Conservation (phyloP, 2,329 filamentous ascomycete genomes). For the Colletotrichum cuscutae region DNA sequence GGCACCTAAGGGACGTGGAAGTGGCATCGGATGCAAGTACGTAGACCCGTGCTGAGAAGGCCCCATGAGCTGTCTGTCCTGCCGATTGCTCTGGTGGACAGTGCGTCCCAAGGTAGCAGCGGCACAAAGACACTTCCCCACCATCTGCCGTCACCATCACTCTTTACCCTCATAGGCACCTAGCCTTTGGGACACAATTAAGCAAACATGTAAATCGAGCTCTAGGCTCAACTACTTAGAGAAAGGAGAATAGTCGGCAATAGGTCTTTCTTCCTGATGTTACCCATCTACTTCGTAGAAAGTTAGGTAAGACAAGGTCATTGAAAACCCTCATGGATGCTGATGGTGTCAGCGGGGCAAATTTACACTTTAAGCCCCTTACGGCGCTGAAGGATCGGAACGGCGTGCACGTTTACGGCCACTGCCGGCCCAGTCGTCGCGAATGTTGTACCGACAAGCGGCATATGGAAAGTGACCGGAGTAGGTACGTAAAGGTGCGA, state of each 20-base stretch:
- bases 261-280: neutral
- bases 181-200: neutral
- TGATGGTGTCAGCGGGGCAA: neutral
- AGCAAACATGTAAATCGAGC: too few relatives aligned
- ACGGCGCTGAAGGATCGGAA: neutral
- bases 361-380: neutral
- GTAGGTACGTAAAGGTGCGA: neutral
- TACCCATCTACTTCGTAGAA: too few relatives aligned
- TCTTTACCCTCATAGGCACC: neutral
- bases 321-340: neutral
- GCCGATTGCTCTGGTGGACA: neutral
- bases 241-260: neutral
- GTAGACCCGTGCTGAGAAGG: slow-evolving; percentile 11
- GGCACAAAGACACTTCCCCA: neutral
- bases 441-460: neutral
- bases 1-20: neutral
- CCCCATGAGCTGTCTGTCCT: slow-evolving; percentile 9
- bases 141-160: neutral
- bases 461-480: neutral
- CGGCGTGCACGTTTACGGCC: slow-evolving; percentile 7
- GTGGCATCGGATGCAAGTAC: neutral
- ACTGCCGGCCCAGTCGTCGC: slow-evolving; percentile 11
- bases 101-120: neutral
- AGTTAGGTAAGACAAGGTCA: too few relatives aligned
- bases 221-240: too few relatives aligned